Percentiles rank a stretch among this genome's conserved stretches.
Evolutionary conservation across 257 asterid species (phyloP).

Genomic region (Apocynum venetum): DNA sequence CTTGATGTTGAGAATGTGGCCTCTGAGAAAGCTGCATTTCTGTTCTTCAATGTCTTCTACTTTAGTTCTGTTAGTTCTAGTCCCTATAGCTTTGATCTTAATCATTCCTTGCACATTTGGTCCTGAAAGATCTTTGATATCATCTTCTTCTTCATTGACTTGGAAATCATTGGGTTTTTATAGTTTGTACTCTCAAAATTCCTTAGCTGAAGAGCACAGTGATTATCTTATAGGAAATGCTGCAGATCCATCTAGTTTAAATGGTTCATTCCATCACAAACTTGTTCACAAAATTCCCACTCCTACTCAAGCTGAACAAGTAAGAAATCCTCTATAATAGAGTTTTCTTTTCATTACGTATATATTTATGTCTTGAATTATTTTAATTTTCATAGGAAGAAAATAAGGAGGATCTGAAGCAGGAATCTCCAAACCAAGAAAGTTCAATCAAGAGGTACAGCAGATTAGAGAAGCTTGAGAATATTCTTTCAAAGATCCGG

Average conservation of each 20-base stretch:
- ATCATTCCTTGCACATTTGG: slow-evolving; percentile 11
- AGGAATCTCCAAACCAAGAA: background rate
- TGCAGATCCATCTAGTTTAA: slow-evolving; percentile 7
- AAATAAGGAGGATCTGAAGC: background rate
- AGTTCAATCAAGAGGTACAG: slow-evolving; percentile 10
- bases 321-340: background rate
- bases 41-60: slow-evolving; percentile 14
- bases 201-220: slow-evolving; percentile 13
- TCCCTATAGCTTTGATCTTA: slow-evolving; percentile 30
- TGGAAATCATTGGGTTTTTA: slow-evolving; percentile 23
- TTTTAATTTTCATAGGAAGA: background rate
- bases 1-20: slow-evolving; percentile 27
- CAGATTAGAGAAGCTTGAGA: slow-evolving; percentile 32
- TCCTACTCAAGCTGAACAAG: slow-evolving; percentile 9
- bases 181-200: slow-evolving; percentile 17
- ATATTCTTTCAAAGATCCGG: slow-evolving; percentile 27
- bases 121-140: slow-evolving; percentile 15
- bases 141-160: slow-evolving; percentile 23
- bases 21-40: slow-evolving; percentile 22
- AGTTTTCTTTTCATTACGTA: background rate
- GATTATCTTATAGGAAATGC: slow-evolving; percentile 6
- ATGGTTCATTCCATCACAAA: slow-evolving; percentile 19
- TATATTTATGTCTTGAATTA: background rate
- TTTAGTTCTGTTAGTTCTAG: slow-evolving; percentile 18
- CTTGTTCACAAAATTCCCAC: background rate